Evolutionary conservation across 208 protist genomes (phyloP).

Genomic region (Acanthamoeba castellanii): DNA sequence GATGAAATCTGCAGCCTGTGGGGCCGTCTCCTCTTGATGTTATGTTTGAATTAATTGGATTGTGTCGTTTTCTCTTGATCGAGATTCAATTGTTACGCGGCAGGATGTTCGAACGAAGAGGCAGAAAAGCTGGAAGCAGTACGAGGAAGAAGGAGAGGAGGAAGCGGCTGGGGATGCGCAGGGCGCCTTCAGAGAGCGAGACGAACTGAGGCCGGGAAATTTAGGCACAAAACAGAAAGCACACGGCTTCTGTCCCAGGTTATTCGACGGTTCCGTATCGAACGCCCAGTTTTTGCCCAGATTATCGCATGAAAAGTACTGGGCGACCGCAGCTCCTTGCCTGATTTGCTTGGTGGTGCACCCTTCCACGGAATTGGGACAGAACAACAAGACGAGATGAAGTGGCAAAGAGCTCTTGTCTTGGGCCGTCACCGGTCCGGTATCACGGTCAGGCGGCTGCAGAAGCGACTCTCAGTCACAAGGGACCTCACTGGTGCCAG

Average conservation of each 20-base stretch:
- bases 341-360: too few species aligned
- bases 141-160: neutral
- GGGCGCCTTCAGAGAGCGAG: conserved; percentile 19
- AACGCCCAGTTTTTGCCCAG: neutral
- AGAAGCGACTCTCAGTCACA: too few species aligned
- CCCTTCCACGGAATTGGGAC: too few species aligned
- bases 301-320: neutral
- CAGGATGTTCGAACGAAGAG: neutral
- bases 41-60: neutral
- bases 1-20: neutral
- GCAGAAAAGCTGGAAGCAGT: neutral
- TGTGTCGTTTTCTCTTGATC: too few species aligned
- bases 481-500: too few species aligned
- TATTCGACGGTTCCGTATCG: neutral
- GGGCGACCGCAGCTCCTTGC: too few species aligned
- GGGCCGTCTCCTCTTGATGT: neutral
- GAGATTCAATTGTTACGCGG: too few species aligned
- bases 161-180: neutral
- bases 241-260: neutral
- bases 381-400: too few species aligned
- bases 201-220: neutral
- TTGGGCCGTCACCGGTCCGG: too few species aligned
- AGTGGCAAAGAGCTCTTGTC: too few species aligned
- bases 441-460: too few species aligned
- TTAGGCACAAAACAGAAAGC: neutral